Evolutionary conservation across 495 filamentous ascomycete genomes (phyloP).

Genomic region (Pyrenopolyporus hunteri): DNA sequence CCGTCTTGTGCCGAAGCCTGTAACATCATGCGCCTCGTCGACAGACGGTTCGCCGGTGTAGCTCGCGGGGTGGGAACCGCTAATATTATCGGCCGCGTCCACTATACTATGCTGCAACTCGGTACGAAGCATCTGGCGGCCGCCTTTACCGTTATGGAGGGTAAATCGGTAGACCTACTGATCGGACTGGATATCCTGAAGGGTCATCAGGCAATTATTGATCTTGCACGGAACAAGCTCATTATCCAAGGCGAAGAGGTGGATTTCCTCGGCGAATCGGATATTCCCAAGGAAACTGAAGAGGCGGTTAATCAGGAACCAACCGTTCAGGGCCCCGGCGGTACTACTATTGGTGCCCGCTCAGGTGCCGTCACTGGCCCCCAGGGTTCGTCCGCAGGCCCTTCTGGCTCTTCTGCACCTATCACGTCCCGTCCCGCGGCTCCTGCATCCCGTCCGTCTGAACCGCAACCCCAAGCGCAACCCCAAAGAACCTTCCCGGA

Average conservation of each 20-base stretch:
- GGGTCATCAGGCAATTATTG: slow-evolving; percentile 89
- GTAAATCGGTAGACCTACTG: slow-evolving; percentile 94
- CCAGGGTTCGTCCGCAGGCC: slow-evolving; percentile 41
- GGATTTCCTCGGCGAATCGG: slow-evolving; percentile 86
- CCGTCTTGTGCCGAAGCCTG: slow-evolving; percentile 87
- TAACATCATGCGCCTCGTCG: slow-evolving; percentile 96
- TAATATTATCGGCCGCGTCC: slow-evolving; percentile 91
- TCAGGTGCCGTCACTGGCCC: slow-evolving; percentile 81
- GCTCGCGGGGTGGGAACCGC: slow-evolving; percentile 94
- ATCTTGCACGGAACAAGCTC: slow-evolving; percentile 78
- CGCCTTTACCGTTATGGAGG: slow-evolving; percentile 99
- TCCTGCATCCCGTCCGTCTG: slow-evolving; percentile 43
- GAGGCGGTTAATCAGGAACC: slow-evolving; percentile 78
- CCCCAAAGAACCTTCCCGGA: slow-evolving; percentile 55
- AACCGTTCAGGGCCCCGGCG: slow-evolving; percentile 81
- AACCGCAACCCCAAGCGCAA: slow-evolving; percentile 36
- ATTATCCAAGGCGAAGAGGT: slow-evolving; percentile 88
- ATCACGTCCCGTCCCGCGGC: slow-evolving; percentile 42
- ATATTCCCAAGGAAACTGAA: slow-evolving; percentile 84
- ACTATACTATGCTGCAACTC: slow-evolving; percentile 91
- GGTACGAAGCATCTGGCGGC: slow-evolving; percentile 86
- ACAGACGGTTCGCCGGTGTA: slow-evolving; percentile 87
- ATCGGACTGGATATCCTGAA: slow-evolving; percentile 96
- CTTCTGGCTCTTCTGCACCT: slow-evolving; percentile 32
- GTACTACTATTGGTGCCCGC: slow-evolving; percentile 80